Conservation (phyloP, 805 yeast genomes). For the Citeromyces matritensis region DNA sequence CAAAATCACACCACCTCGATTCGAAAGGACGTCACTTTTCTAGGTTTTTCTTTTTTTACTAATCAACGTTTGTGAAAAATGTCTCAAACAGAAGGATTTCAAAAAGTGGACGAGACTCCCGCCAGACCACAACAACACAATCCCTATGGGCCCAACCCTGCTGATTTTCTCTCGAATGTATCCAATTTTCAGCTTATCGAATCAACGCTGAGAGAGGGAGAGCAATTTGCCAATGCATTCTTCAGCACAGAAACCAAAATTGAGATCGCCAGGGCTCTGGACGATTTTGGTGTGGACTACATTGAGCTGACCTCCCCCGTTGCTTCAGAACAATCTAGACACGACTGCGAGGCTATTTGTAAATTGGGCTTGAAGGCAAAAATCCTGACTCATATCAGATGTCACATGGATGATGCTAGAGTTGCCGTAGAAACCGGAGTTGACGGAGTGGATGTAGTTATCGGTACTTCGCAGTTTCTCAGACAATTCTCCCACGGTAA, state of each 20-base stretch:
- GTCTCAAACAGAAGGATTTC: conserved; percentile 16
- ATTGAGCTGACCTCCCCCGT: conserved; percentile 97
- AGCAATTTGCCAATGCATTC: conserved; percentile 96
- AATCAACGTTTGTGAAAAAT: background rate
- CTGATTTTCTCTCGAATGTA: conserved; percentile 84
- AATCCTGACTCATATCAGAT: conserved; percentile 90
- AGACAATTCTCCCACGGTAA: conserved; percentile 95
- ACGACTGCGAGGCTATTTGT: conserved; percentile 96
- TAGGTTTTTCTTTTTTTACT: too few relatives aligned
- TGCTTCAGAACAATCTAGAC: conserved; percentile 86
- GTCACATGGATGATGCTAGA: conserved; percentile 98
- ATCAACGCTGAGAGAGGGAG: conserved; percentile 95
- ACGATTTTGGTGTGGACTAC: conserved; percentile 96
- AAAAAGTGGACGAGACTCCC: conserved; percentile 30
- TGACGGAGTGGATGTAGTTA: conserved; percentile 97
- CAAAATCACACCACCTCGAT: too few relatives aligned
- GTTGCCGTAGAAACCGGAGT: conserved; percentile 98
- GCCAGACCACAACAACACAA: conserved; percentile 26
- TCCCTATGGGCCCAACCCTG: conserved; percentile 94
- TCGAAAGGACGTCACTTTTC: too few relatives aligned
- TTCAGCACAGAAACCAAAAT: conserved; percentile 90
- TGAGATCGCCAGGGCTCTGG: conserved; percentile 92
- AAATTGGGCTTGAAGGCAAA: conserved; percentile 92
- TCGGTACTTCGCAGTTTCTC: conserved; percentile 91
- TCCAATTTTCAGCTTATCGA: conserved; percentile 82